phyloP scores from a whole-genome alignment of 2,329 filamentous ascomycete genomes.

The Pestalotiopsis sp. region DNA sequence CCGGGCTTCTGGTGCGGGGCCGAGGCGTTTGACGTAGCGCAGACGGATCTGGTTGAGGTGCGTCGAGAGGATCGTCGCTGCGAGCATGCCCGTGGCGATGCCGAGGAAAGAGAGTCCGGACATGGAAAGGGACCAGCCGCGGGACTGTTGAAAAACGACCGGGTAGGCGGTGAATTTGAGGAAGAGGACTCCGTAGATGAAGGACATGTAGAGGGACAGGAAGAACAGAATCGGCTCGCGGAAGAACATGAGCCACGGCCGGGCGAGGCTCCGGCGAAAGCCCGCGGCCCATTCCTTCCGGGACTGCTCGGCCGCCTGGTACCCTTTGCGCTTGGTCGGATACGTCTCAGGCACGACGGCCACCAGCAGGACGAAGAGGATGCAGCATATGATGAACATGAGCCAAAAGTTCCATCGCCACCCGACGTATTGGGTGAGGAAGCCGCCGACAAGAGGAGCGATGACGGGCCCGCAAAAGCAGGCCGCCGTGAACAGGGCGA shows the following conservation, averaged over 20 bases:
- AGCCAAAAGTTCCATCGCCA: slow-evolving; percentile 41
- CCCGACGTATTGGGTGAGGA: slow-evolving; percentile 12
- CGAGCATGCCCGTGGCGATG: slow-evolving; percentile 43
- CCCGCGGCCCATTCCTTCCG: slow-evolving; percentile 28
- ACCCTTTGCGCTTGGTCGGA: slow-evolving; percentile 31
- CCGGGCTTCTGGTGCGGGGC: slow-evolving; percentile 8
- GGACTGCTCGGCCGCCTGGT: slow-evolving; percentile 36
- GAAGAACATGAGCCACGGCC: slow-evolving; percentile 44
- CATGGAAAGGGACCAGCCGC: slow-evolving; percentile 41
- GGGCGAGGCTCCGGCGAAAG: slow-evolving; percentile 12
- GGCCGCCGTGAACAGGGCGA: slow-evolving; percentile 33
- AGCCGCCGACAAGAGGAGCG: slow-evolving; percentile 15
- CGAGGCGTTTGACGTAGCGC: neutral
- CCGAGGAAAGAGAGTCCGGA: slow-evolving; percentile 47
- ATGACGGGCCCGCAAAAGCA: neutral
- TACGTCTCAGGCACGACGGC: slow-evolving; percentile 37
- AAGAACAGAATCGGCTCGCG: slow-evolving; percentile 49
- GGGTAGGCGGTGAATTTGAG: slow-evolving; percentile 48
- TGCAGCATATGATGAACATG: slow-evolving; percentile 37
- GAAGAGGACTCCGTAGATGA: slow-evolving; percentile 48
- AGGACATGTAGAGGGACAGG: slow-evolving; percentile 45
- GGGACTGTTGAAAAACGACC: slow-evolving; percentile 44
- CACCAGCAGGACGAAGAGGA: slow-evolving; percentile 25
- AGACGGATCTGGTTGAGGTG: slow-evolving; percentile 21
- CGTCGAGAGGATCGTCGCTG: slow-evolving; percentile 4